Evolutionary conservation across 1,284 basidiomycete genomes (phyloP).

Genomic region (Marasmius tenuissimus): DNA sequence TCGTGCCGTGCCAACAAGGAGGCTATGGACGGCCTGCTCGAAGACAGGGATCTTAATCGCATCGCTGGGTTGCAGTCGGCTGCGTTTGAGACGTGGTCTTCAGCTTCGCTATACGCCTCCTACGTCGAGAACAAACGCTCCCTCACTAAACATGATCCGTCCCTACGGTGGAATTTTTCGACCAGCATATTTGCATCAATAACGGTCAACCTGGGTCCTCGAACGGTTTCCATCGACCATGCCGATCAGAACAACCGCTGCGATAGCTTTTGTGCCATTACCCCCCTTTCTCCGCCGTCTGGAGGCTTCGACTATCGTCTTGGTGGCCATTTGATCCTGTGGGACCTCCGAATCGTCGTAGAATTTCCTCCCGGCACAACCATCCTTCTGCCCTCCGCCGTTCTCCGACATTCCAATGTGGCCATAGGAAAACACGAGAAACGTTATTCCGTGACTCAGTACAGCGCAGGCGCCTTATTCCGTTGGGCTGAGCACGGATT

Average conservation of each 20-base stretch:
- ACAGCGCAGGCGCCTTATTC: not conserved
- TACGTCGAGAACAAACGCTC: not conserved
- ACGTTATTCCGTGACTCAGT: slow-evolving; percentile 2
- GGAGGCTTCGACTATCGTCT: not conserved
- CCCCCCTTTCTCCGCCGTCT: not conserved
- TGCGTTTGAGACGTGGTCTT: no score
- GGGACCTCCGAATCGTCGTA: not conserved
- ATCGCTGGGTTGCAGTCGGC: no score
- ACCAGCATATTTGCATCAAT: slow-evolving; percentile 4
- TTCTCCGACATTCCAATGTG: slow-evolving; percentile 1
- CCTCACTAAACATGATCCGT: not conserved
- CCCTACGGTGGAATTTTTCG: not conserved
- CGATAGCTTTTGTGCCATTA: slow-evolving; percentile 1
- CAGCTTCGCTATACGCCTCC: no score
- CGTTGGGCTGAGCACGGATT: slow-evolving; percentile 1
- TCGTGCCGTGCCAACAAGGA: not conserved
- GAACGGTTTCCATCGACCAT: slow-evolving; percentile 4
- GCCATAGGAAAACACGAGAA: not conserved
- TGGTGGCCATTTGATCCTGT: slow-evolving; percentile 1
- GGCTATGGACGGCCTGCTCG: no score
- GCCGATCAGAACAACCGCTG: slow-evolving; percentile 4
- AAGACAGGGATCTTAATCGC: no score
- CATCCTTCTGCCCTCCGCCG: slow-evolving; percentile 1
- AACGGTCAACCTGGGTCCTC: slow-evolving; percentile 5
- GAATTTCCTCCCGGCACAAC: not conserved